Evolutionary conservation across 352 stramenopile genomes (phyloP), one percentile per base, ranked within the genome.

Genomic region (Phytopythium cucurbitacearum): DNA sequence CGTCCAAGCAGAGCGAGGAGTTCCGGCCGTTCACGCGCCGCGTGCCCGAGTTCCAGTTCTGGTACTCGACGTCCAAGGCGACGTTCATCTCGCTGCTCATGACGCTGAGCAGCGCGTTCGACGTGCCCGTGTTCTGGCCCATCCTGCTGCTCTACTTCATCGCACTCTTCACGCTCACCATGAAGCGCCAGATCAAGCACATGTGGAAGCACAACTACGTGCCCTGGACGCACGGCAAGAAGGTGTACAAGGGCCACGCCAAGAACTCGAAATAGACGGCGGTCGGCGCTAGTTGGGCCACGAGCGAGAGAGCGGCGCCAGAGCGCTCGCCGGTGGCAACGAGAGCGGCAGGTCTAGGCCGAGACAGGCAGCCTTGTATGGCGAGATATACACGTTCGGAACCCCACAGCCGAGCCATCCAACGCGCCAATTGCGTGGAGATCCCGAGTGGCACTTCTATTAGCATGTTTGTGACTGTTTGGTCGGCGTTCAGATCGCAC

Each of bases 191-290:
- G 84, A 98, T 99, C 75, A 94, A 97, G 71, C 97, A 99, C 77
- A 99, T 99, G 97, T 98, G 98, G 84, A 99, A 99, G 78, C 94
- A 99, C 82, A 98, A 98, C 68, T 99, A 99, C 71, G 95, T 99
- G 7, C 96, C 96, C 16, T 98, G 97, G 79, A 95, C 75, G 65
- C 96, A 94, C 63, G 96, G 95, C 58, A 99, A 98, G 71, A 80
- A 94, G 60, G 97, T 97, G 51, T 98, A 98, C 80, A 98, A 97
- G 71, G 76, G 80, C 65, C 76, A 74, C 46, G 79, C 67, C 59
- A 90, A 90, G 70, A 82, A 80, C 58, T 67, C 72, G 40, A 90
- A 89, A 76, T 89, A 89, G 79, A 85, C 49, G 37, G 21, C 48
- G 37, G 41, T 28, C 16, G 32, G n/a, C 53, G 54, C 21, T 28